phyloP scores from a whole-genome alignment of 768 basidiomycete genomes.

The Tricholoma saponaceum region DNA sequence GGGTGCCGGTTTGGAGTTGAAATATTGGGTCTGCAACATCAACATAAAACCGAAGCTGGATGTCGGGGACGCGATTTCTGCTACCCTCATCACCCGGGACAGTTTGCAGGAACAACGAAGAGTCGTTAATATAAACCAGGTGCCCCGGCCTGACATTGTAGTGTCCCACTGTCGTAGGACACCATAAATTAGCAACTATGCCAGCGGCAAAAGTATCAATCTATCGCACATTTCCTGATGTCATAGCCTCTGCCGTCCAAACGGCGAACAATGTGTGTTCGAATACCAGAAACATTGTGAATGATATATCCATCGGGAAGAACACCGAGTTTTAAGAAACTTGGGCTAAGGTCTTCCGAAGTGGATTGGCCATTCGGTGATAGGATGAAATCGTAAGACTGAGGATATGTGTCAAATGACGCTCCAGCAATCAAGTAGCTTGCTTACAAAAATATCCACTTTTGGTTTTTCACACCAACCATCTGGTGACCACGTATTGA shows the following conservation, averaged over 20 bases:
- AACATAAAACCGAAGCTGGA: conserved; percentile 58
- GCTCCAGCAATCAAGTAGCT: neutral
- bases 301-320: conserved; percentile 70
- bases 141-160: conserved; percentile 79
- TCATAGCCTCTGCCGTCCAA: conserved; percentile 86
- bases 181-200: conserved; percentile 6
- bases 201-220: neutral
- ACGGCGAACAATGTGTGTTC: conserved; percentile 72
- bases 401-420: conserved; percentile 5
- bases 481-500: conserved; percentile 55
- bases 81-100: conserved; percentile 21
- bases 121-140: conserved; percentile 77
- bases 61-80: conserved; percentile 31
- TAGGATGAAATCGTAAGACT: conserved; percentile 85
- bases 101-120: conserved; percentile 33
- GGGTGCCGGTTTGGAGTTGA: conserved; percentile 32
- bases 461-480: conserved; percentile 77
- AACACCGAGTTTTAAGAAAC: conserved; percentile 55
- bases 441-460: conserved; percentile 63
- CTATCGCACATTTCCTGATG: conserved; percentile 67
- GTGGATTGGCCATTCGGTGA: conserved; percentile 52
- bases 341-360: conserved; percentile 69
- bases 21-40: conserved; percentile 45
- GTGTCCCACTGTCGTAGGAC: conserved; percentile 60
- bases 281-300: conserved; percentile 73